Percentiles rank a stretch among this genome's conserved stretches.
phyloP scores from a whole-genome alignment of 257 asterid genomes.

The Avicennia marina region DNA sequence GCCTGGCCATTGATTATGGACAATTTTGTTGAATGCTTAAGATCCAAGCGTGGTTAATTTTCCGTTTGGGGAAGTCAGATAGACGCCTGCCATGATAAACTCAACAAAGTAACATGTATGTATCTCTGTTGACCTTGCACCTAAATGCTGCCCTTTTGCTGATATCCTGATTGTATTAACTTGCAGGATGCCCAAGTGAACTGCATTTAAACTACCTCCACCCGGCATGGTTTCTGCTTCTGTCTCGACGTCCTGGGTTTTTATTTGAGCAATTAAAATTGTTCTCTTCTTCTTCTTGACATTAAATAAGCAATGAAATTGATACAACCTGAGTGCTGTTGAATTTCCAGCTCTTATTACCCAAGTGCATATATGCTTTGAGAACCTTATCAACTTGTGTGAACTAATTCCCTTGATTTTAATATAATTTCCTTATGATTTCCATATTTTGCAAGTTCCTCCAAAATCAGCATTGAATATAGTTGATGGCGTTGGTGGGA shows the following conservation, averaged over 20 bases:
- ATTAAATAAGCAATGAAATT: slow-evolving; percentile 11
- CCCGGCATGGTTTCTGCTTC: slow-evolving; percentile 8
- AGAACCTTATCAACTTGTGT: slow-evolving; percentile 10
- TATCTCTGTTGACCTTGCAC: not conserved
- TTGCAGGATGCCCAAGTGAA: not conserved
- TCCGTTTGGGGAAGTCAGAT: too few relatives aligned
- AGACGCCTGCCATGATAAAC: not conserved
- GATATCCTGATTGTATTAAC: not conserved
- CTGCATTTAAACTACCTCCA: not conserved
- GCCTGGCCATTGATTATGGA: slow-evolving; percentile 68
- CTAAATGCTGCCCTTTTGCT: not conserved
- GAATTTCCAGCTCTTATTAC: slow-evolving; percentile 8
- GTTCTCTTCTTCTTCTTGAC: not conserved
- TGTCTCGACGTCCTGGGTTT: not conserved
- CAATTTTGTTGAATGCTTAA: slow-evolving; percentile 55
- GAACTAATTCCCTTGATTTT: not conserved
- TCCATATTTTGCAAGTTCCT: slow-evolving; percentile 2
- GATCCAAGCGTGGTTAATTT: slow-evolving; percentile 29
- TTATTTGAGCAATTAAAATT: slow-evolving; percentile 8
- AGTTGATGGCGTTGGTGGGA: slow-evolving; percentile 7
- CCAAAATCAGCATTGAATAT: not conserved
- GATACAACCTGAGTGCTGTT: slow-evolving; percentile 5
- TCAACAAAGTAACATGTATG: slow-evolving; percentile 7
- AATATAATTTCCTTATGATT: slow-evolving; percentile 8
- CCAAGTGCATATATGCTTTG: slow-evolving; percentile 10